Conservation (phyloP, 2,329 filamentous ascomycete species). For the Hypoxylon sp. region DNA sequence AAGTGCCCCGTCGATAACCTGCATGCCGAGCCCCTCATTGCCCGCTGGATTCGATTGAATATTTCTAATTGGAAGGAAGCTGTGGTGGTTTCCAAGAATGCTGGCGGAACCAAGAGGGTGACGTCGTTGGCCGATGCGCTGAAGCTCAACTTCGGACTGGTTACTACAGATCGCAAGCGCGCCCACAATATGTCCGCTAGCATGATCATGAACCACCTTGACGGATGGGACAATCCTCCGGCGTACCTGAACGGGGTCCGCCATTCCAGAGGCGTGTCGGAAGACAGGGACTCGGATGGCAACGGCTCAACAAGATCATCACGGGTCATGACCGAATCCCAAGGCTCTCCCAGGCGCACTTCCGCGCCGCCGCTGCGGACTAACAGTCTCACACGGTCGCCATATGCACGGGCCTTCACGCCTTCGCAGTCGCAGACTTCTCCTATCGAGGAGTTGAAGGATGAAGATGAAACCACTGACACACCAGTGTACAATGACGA, state of each 20-base stretch:
- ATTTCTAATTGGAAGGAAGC: conserved; percentile 89
- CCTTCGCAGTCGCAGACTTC: conserved; percentile 54
- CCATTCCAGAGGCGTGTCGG: conserved; percentile 40
- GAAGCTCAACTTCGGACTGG: conserved; percentile 97
- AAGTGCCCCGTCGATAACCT: conserved; percentile 97
- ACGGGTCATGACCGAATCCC: conserved; percentile 54
- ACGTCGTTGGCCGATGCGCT: conserved; percentile 95
- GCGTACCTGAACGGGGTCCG: conserved; percentile 47
- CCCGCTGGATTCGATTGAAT: conserved; percentile 93
- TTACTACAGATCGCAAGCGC: conserved; percentile 83
- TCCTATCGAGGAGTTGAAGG: conserved; percentile 52
- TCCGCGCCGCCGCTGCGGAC: conserved; percentile 50
- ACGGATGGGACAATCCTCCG: conserved; percentile 57
- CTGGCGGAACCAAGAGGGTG: conserved; percentile 95
- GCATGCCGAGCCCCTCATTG: conserved; percentile 93
- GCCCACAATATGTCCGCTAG: conserved; percentile 78
- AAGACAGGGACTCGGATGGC: conserved; percentile 48
- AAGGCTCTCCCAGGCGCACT: conserved; percentile 58
- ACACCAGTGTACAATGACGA: conserved; percentile 76
- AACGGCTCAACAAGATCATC: conserved; percentile 44
- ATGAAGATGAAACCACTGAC: conserved; percentile 55
- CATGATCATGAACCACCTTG: conserved; percentile 78
- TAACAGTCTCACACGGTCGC: conserved; percentile 46
- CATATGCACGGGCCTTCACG: conserved; percentile 47
- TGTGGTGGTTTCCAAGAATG: conserved; percentile 98